These are phyloP conservation scores for Aspergillus brunneoviolaceus DNA, from an alignment of 2,329 filamentous ascomycete species.

Conservation along the genomic window DNA sequence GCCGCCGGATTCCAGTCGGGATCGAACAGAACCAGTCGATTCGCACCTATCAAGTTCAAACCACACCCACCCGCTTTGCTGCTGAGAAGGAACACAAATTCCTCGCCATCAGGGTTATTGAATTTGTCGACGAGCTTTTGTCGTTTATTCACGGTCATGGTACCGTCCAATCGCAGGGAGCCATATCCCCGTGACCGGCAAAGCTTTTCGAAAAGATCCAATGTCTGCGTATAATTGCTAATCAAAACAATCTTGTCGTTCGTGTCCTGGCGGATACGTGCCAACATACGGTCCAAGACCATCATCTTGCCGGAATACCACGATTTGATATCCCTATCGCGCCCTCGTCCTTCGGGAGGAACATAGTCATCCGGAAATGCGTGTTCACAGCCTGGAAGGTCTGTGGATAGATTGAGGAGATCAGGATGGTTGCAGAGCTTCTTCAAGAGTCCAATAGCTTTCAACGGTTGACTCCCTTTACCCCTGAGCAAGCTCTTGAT, in stretches of 20 bases:
- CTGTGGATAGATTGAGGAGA: constrained; percentile 75
- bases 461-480: constrained; percentile 92
- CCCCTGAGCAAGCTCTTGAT: constrained; percentile 89
- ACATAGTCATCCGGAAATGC: constrained; percentile 84
- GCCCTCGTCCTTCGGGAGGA: constrained; percentile 79
- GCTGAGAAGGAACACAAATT: constrained; percentile 94
- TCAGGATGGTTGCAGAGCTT: constrained; percentile 99
- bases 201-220: constrained; percentile 89
- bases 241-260: constrained; percentile 99
- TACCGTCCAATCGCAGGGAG: constrained; percentile 84
- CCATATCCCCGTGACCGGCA: constrained; percentile 85
- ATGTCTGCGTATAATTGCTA: constrained; percentile 94
- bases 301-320: constrained; percentile 99
- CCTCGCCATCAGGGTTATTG: constrained; percentile 84
- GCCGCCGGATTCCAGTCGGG: constrained; percentile 98
- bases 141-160: constrained; percentile 96
- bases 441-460: constrained; percentile 94
- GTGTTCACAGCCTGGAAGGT: constrained; percentile 82
- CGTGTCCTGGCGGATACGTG: constrained; percentile 89
- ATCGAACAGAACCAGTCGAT: constrained; percentile 92
- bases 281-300: constrained; percentile 96
- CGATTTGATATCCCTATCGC: constrained; percentile 87
- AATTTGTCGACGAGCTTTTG: constrained; percentile 97
- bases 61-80: constrained; percentile 97
- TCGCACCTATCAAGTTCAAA: constrained; percentile 91